A percentile compares a stretch with the other conserved stretches of the same genome.
Evolutionary conservation across 1,284 basidiomycete species (phyloP).

Genomic region (Ustilago lituana): DNA sequence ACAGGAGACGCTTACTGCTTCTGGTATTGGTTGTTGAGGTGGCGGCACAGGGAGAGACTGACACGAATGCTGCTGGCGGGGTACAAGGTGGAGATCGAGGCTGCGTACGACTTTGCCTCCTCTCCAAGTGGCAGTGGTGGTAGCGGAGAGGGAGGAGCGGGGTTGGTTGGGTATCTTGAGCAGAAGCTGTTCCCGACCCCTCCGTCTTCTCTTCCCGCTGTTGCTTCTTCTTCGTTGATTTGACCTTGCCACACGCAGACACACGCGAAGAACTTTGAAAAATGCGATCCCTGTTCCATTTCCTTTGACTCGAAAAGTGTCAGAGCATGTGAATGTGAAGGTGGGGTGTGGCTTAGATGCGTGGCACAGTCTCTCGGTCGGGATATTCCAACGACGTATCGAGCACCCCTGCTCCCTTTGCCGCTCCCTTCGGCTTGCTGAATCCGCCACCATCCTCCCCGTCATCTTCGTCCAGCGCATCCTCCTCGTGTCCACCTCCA

Average conservation of each 20-base stretch:
- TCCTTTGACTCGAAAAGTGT: too few relatives aligned
- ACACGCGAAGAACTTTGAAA: too few relatives aligned
- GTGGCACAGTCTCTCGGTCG: slow-evolving; percentile 31
- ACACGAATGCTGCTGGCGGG: slow-evolving; percentile 39
- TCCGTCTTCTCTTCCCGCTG: too few relatives aligned
- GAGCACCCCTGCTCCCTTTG: not conserved
- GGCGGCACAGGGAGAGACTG: slow-evolving; percentile 26
- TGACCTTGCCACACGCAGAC: too few relatives aligned
- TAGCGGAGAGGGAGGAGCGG: too few relatives aligned
- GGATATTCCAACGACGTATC: slow-evolving; percentile 27
- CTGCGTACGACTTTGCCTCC: slow-evolving; percentile 20
- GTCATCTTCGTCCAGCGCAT: slow-evolving; percentile 4
- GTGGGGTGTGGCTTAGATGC: slow-evolving; percentile 7
- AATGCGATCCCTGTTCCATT: too few relatives aligned
- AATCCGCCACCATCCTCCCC: slow-evolving; percentile 4
- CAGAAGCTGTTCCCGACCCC: slow-evolving; percentile 12
- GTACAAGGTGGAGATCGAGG: slow-evolving; percentile 57
- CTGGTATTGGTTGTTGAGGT: too few relatives aligned
- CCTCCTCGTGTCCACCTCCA: not conserved
- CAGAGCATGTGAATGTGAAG: too few relatives aligned
- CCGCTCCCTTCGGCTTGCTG: slow-evolving; percentile 5
- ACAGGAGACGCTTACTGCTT: too few relatives aligned
- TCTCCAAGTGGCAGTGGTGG: not conserved
- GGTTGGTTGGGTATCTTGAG: slow-evolving; percentile 17
- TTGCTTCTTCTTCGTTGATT: too few relatives aligned